These are phyloP conservation scores for Ramaria rubella DNA, from an alignment of 768 basidiomycete species.

Conservation along the genomic window DNA sequence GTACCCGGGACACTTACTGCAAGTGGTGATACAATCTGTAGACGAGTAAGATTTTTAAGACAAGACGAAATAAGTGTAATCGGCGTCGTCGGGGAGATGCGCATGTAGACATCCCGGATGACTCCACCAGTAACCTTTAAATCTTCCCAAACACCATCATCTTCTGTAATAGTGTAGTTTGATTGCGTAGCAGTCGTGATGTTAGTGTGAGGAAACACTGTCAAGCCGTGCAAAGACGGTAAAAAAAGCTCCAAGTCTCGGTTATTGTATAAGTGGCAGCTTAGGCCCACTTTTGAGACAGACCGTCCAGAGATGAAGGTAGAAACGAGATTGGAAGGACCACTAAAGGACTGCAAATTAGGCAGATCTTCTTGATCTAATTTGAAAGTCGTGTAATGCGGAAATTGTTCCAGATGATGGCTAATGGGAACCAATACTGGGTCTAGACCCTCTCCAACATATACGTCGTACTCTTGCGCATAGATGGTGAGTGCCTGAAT, in stretches of 20 bases:
- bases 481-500: not conserved
- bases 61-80: not conserved
- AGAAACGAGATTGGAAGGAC: not conserved
- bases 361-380: not conserved
- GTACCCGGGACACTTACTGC: not conserved
- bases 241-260: too few species aligned
- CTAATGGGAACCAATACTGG: too few species aligned
- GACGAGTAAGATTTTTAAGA: not conserved
- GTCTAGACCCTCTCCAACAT: too few species aligned
- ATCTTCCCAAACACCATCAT: not conserved
- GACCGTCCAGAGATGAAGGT: not conserved
- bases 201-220: not conserved
- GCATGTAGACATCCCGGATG: not conserved
- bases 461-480: not conserved
- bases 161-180: not conserved
- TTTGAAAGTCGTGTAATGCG: not conserved
- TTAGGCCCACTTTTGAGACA: not conserved
- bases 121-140: not conserved
- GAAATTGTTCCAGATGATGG: not conserved
- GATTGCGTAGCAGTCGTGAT: too few species aligned
- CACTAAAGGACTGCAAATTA: not conserved
- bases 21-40: not conserved
- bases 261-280: not conserved
- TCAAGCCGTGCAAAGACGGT: not conserved
- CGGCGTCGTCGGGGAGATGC: not conserved